These are phyloP conservation scores for Ceratorhiza oryzae-sativae DNA, from an alignment of 1,284 basidiomycete genomes.

Conservation along the genomic window DNA sequence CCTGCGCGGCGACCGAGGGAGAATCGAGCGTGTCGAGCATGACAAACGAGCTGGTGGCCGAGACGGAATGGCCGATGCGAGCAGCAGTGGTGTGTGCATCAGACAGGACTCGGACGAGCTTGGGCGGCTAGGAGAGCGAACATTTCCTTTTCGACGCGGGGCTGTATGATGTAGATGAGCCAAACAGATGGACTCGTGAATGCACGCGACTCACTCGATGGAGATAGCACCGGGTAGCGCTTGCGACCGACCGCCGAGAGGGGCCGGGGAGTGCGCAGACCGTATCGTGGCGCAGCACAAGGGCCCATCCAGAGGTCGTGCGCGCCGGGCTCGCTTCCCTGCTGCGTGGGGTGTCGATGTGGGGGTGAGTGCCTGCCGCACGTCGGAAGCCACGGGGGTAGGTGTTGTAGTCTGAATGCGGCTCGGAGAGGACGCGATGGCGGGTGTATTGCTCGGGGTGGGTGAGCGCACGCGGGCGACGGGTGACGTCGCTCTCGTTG, in stretches of 20 bases:
- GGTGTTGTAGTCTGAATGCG: not conserved
- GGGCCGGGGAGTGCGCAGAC: conserved; percentile 22
- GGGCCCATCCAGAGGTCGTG: conserved; percentile 31
- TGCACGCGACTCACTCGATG: conserved; percentile 5
- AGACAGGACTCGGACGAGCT: conserved; percentile 9
- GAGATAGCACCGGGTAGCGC: conserved; percentile 5
- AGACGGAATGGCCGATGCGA: conserved; percentile 5
- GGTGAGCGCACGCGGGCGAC: conserved; percentile 17
- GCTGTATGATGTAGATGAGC: not conserved
- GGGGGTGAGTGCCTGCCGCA: not conserved
- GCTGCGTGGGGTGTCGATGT: not conserved
- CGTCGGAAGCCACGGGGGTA: conserved; percentile 17
- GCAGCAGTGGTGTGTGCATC: conserved; percentile 10
- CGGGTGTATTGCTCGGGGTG: conserved; percentile 17
- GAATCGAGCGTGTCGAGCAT: conserved; percentile 23
- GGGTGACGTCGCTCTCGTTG: conserved; percentile 27
- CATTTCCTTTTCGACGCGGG: not conserved
- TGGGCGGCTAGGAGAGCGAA: not conserved
- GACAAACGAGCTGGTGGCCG: conserved; percentile 28
- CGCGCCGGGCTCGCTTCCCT: not conserved
- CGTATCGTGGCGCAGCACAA: not conserved
- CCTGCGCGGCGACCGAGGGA: not conserved
- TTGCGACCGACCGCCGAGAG: conserved; percentile 4
- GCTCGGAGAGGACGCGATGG: conserved; percentile 30
- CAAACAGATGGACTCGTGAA: not conserved